phyloP scores from a whole-genome alignment of 202 grass and related monocot species.

The Elaeis oleifera region DNA sequence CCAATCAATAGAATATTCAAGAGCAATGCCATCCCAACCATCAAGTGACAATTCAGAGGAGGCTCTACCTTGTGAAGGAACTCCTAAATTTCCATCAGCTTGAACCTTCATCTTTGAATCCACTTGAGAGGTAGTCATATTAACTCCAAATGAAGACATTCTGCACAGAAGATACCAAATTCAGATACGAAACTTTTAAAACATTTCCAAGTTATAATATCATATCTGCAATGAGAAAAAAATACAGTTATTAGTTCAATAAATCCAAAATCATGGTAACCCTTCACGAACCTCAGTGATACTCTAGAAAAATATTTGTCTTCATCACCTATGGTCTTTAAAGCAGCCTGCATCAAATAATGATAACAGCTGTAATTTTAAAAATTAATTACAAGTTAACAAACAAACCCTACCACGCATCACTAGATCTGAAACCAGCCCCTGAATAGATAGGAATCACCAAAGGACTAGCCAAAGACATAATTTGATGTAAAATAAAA shows the following conservation, averaged over 20 bases:
- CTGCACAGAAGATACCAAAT: conserved; percentile 31
- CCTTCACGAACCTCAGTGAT: conserved; percentile 52
- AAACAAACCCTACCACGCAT: too few species aligned
- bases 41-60: conserved; percentile 65
- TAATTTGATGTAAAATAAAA: too few species aligned
- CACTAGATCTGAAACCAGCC: too few species aligned
- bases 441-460: too few species aligned
- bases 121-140: conserved; percentile 44
- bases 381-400: neutral
- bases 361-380: neutral
- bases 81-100: conserved; percentile 29
- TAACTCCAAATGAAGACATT: conserved; percentile 76
- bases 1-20: conserved; percentile 91
- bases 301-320: conserved; percentile 91
- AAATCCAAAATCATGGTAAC: conserved; percentile 8
- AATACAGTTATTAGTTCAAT: too few species aligned
- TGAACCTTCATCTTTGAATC: conserved; percentile 33
- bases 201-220: too few species aligned
- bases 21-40: conserved; percentile 84
- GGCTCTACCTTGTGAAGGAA: conserved; percentile 52
- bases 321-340: conserved; percentile 90
- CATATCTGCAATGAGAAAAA: too few species aligned
- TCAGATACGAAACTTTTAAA: too few species aligned
- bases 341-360: conserved; percentile 57
- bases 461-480: too few species aligned